Base-by-base conservation (phyloP, 768 basidiomycete genomes). In the Pulveroboletus sp. region DNA sequence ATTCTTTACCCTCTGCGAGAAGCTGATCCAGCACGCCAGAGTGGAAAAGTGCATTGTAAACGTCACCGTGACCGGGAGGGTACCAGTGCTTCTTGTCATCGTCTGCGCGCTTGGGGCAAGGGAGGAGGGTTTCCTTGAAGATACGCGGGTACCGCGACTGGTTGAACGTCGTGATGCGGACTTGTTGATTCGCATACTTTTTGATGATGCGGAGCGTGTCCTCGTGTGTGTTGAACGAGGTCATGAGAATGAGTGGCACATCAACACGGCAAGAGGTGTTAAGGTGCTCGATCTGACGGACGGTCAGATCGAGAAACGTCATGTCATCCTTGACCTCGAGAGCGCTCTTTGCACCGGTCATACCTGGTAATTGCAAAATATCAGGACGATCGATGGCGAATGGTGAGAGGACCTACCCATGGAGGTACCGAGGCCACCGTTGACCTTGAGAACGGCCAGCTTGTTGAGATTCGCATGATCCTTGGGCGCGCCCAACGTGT, bases 231-330 rank as follows among this genome's bases (percentile, higher is more conserved):
- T 87, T 87, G 74, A 87, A 87, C 44, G 84, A 85, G 61, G 86
- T 87, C 85, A 87, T 87, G 59, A 87, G 78, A 67, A 87, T 84
- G 64, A 87, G 82, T 1, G 86, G 85, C 45, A 87, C 85, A 68
- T 86, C 82, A 64, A 78, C 79, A 49, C 74, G 71, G 72, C 77
- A 70, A 39, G 71, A 69, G 26, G 76, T 77, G 70, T 85, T 85
- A 59, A 85, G 76, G 61, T 85, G 85, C 72, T 87, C 82, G 53
- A 84, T 79, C 67, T 81, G 78, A 57, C 77, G 73, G 44, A 83
- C 81, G 43, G 74, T 78, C 36, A 83, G 70, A 59, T 87, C 85
- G 55, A 86, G 72, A 74, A 85, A 85, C 1, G 75, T 84, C 78
- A 81, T 79, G 55, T 80, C 79, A 56, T 87, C 82, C 63, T 86